phyloP scores from a whole-genome alignment of 225 moss, liverwort and hornwort genomes.

The Physcomitrium patens region DNA sequence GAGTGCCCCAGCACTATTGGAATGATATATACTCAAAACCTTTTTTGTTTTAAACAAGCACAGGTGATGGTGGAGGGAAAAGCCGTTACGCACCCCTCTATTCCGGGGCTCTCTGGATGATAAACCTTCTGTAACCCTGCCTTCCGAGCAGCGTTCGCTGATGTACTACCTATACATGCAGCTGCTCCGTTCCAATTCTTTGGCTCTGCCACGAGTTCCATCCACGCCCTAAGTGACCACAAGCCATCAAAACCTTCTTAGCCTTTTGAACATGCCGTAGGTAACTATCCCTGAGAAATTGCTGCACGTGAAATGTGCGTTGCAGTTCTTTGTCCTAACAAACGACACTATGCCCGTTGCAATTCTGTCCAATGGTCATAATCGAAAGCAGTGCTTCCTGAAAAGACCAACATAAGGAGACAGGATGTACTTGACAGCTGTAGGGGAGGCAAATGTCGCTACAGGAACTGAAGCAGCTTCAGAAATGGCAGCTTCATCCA shows the following conservation, averaged over 20 bases:
- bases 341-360: not conserved
- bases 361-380: not conserved
- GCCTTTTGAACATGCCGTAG: not conserved
- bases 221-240: conserved; percentile 76
- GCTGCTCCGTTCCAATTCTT: conserved; percentile 85
- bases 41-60: not conserved
- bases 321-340: conserved; percentile 16
- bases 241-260: not conserved
- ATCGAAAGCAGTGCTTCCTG: conserved; percentile 8
- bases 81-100: conserved; percentile 72
- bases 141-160: conserved; percentile 81
- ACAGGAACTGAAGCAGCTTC: conserved; percentile 73
- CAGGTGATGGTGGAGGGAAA: not conserved
- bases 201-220: conserved; percentile 69
- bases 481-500: conserved; percentile 68
- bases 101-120: conserved; percentile 86
- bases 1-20: not conserved
- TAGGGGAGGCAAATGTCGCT: conserved; percentile 95
- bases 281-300: not conserved
- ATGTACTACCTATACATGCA: conserved; percentile 93
- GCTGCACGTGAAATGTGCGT: not conserved
- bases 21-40: not conserved
- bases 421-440: conserved; percentile 79
- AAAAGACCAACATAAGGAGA: not conserved
- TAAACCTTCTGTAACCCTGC: conserved; percentile 83